Conservation (phyloP, 306 rosid genomes). For the Trifolium pratense region DNA sequence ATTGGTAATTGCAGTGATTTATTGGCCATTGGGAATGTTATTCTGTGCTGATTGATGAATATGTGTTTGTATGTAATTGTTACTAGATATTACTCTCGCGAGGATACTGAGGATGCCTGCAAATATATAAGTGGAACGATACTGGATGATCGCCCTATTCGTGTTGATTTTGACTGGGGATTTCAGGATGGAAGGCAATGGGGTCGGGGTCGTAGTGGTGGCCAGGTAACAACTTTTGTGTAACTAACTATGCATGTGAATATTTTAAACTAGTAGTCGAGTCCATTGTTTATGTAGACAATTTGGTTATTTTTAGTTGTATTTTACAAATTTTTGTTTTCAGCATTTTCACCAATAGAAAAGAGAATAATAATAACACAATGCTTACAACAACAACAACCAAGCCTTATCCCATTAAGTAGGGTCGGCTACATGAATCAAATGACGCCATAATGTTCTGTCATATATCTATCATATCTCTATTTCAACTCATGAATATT, state of each 20-base stretch:
- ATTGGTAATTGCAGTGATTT: constrained; percentile 7
- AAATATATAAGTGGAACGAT: constrained; percentile 93
- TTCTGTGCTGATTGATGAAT: constrained; percentile 8
- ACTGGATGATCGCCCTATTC: constrained; percentile 98
- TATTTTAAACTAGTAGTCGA: not conserved
- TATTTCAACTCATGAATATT: not conserved
- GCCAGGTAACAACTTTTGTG: constrained; percentile 61
- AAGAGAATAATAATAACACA: too few species aligned
- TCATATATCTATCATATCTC: not conserved
- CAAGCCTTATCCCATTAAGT: not conserved
- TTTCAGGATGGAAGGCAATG: constrained; percentile 97
- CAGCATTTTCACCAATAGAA: not conserved
- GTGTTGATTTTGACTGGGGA: constrained; percentile 99
- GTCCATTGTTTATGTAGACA: not conserved
- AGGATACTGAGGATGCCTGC: constrained; percentile 95
- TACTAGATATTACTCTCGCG: constrained; percentile 85
- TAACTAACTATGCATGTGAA: not conserved
- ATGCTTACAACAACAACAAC: not conserved
- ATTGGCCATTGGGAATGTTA: not conserved
- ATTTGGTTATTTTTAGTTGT: not conserved
- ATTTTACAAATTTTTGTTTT: not conserved
- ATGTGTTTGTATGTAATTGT: constrained; percentile 24
- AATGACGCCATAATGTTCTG: not conserved
- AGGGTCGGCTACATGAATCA: not conserved
- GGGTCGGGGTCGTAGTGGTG: constrained; percentile 99